Conservation (phyloP, 2,329 filamentous ascomycete genomes). For the Diplodia seriata region DNA sequence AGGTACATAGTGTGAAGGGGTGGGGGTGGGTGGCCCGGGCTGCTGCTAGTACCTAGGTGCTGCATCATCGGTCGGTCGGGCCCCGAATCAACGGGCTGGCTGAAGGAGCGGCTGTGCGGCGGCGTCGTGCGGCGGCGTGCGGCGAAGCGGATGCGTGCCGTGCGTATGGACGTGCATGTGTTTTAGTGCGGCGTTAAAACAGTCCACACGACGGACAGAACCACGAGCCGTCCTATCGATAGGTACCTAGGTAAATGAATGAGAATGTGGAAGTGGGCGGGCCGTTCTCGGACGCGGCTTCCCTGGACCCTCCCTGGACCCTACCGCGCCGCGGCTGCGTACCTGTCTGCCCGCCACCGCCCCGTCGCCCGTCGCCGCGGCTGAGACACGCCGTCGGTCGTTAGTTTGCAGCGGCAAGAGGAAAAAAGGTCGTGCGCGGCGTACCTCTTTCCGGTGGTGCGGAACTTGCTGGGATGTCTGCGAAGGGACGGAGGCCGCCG, state of each 20-base stretch:
- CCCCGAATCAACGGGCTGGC: background rate
- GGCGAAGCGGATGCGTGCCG: constrained; percentile 8
- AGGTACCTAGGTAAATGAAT: background rate
- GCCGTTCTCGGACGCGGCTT: no score
- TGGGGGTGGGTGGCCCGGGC: no score
- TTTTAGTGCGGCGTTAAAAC: background rate
- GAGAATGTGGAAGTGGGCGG: no score
- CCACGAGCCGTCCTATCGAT: background rate
- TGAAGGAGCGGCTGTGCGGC: background rate
- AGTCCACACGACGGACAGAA: background rate
- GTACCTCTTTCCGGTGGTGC: background rate
- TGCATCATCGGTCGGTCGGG: background rate
- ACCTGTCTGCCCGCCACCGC: background rate
- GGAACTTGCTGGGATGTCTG: constrained; percentile 18
- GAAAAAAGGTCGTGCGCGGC: background rate
- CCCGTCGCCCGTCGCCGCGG: background rate
- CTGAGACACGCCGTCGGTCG: background rate
- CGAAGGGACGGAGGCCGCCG: constrained; percentile 9
- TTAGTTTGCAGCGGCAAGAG: background rate
- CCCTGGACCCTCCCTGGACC: no score
- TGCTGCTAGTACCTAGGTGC: no score
- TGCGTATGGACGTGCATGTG: background rate
- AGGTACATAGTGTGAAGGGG: background rate
- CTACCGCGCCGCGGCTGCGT: no score
- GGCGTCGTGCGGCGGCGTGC: background rate